Conservation (phyloP, 306 rosid species). For the Cicer pinnatifidum region DNA sequence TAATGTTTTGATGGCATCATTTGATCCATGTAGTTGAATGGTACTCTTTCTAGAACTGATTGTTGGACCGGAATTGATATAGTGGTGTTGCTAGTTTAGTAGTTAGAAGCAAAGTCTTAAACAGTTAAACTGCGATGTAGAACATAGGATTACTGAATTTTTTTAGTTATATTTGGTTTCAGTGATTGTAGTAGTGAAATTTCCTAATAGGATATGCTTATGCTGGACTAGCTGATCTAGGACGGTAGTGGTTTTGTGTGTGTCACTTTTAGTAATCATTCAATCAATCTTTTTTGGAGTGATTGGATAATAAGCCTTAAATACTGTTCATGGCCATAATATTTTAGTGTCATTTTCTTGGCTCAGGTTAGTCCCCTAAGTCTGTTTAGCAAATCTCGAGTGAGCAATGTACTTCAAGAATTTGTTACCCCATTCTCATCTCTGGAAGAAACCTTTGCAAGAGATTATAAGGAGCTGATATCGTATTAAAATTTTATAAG, state of each 20-base stretch:
- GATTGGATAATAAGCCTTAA: not conserved
- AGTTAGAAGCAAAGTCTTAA: slow-evolving; percentile 7
- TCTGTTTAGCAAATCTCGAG: not conserved
- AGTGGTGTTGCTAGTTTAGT: not conserved
- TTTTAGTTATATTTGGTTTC: slow-evolving; percentile 31
- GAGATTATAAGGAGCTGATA: not conserved
- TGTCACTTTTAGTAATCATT: slow-evolving; percentile 10
- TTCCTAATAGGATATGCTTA: slow-evolving; percentile 7
- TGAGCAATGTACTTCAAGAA: not conserved
- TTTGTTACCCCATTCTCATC: not conserved
- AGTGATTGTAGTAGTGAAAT: not conserved
- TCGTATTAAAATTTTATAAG: not conserved
- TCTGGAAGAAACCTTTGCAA: slow-evolving; percentile 4
- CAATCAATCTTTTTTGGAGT: slow-evolving; percentile 13
- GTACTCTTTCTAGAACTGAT: slow-evolving; percentile 14
- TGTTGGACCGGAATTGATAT: slow-evolving; percentile 19
- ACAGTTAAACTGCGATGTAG: not conserved
- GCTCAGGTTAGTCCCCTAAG: slow-evolving; percentile 1
- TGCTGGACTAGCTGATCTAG: not conserved
- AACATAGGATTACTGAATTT: not conserved
- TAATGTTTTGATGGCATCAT: too few species aligned
- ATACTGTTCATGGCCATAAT: slow-evolving; percentile 10
- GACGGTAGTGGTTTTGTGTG: not conserved
- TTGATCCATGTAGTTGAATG: not conserved
- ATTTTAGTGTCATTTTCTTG: slow-evolving; percentile 15